Conservation (phyloP, 2,329 filamentous ascomycete species). For the Chaetoscypha palmicola region DNA sequence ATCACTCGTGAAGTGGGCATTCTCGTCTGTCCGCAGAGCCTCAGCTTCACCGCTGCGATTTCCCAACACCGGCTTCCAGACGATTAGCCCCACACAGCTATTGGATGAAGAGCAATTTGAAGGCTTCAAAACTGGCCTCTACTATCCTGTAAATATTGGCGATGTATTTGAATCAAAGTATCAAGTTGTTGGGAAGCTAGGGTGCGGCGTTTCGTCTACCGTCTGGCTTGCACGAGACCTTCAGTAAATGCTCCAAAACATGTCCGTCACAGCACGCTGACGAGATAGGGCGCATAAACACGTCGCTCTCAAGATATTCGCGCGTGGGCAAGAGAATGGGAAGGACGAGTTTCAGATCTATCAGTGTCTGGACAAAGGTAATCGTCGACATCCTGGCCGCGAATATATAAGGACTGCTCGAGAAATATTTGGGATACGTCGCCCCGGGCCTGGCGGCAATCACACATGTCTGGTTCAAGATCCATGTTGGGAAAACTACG, state of each 20-base stretch:
- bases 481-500: constrained; percentile 38
- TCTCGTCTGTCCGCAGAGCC: too few species aligned
- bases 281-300: constrained; percentile 3
- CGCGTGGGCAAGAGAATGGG: constrained; percentile 1
- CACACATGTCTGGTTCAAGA: constrained; percentile 35
- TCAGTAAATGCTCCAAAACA: constrained; percentile 7
- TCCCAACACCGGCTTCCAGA: constrained; percentile 4
- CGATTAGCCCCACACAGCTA: neutral
- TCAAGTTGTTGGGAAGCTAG: constrained; percentile 20
- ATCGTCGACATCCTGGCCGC: constrained; percentile 30
- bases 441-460: constrained; percentile 30
- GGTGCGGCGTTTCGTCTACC: constrained; percentile 16
- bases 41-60: constrained; percentile 5
- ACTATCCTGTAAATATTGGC: constrained; percentile 18
- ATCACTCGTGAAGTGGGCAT: too few species aligned
- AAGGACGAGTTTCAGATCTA: constrained; percentile 39
- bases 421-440: constrained; percentile 34
- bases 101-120: constrained; percentile 15
- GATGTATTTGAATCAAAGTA: constrained; percentile 17
- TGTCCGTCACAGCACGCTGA: neutral
- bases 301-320: constrained; percentile 14
- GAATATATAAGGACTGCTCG: constrained; percentile 29
- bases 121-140: constrained; percentile 6
- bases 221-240: constrained; percentile 17
- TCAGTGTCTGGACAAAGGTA: constrained; percentile 30